phyloP scores from a whole-genome alignment of 179 eudicot genomes.

The Drosera spatulata region DNA sequence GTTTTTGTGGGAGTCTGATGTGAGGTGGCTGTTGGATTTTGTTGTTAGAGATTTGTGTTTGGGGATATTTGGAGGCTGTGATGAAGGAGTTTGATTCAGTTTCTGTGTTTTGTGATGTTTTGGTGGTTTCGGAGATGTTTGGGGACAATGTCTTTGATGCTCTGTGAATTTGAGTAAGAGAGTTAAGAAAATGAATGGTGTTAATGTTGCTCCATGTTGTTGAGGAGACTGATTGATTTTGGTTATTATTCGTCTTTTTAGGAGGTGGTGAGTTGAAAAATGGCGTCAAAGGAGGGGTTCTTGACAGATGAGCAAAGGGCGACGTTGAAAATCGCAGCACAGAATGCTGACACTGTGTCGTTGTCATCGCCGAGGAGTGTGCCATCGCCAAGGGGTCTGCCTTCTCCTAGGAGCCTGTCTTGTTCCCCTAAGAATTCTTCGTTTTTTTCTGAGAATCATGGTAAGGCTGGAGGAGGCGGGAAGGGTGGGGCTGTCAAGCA shows the following conservation, averaged over 20 bases:
- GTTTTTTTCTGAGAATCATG: constrained; percentile 44
- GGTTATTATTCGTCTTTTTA: neutral
- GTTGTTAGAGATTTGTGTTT: neutral
- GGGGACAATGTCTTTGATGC: too few species aligned
- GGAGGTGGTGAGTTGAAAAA: constrained; percentile 21
- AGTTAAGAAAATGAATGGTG: neutral
- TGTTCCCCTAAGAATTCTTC: constrained; percentile 35
- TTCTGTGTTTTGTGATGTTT: too few species aligned
- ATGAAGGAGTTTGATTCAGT: too few species aligned
- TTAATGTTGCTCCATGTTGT: too few species aligned
- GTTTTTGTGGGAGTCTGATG: neutral
- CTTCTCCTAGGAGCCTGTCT: constrained; percentile 17
- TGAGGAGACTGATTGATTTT: neutral
- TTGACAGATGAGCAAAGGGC: constrained; percentile 95
- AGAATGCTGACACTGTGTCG: constrained; percentile 47
- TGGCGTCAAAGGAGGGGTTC: constrained; percentile 92
- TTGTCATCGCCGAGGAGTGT: constrained; percentile 39
- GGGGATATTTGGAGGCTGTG: neutral
- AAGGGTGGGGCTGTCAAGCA: constrained; percentile 40
- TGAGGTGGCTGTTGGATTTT: neutral
- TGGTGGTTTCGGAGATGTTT: neutral
- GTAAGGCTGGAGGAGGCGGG: constrained; percentile 49
- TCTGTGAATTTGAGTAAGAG: neutral
- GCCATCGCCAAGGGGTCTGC: constrained; percentile 23
- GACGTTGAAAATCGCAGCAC: constrained; percentile 60